phyloP scores from a whole-genome alignment of 441 rosid species.

The Syzygium syzygioides region DNA sequence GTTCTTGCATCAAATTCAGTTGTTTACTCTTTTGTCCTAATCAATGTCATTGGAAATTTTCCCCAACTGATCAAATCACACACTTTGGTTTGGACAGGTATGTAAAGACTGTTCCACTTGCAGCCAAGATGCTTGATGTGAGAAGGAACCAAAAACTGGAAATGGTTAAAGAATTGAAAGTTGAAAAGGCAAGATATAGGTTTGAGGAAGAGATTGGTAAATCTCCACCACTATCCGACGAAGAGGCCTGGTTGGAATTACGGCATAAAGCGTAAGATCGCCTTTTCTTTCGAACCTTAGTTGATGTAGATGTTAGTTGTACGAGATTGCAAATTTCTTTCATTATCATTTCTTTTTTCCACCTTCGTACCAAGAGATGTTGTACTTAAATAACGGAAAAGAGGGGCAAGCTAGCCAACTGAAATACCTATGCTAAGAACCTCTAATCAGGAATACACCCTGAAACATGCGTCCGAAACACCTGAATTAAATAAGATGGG shows the following conservation, averaged over 20 bases:
- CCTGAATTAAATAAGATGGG: neutral
- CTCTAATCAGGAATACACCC: neutral
- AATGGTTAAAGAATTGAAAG: slow-evolving; percentile 72
- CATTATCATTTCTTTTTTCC: neutral
- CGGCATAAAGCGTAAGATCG: slow-evolving; percentile 85
- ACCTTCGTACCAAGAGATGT: neutral
- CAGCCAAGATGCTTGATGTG: slow-evolving; percentile 81
- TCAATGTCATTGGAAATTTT: neutral
- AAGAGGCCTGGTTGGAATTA: slow-evolving; percentile 83
- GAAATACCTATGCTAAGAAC: neutral
- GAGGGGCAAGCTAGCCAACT: neutral
- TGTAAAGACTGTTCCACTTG: slow-evolving; percentile 93
- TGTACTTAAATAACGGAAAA: neutral
- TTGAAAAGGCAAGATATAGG: slow-evolving; percentile 66
- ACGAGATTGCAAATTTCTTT: neutral
- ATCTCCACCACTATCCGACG: slow-evolving; percentile 95
- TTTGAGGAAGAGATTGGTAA: slow-evolving; percentile 93
- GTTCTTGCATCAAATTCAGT: neutral
- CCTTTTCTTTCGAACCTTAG: neutral
- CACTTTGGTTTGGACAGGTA: slow-evolving; percentile 32
- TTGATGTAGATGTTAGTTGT: neutral
- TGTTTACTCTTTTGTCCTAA: neutral
- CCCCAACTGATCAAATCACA: neutral
- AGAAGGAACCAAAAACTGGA: slow-evolving; percentile 79
- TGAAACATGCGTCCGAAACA: neutral